phyloP scores from a whole-genome alignment of 2,329 filamentous ascomycete species.

The Cryphonectria carpinicola region DNA sequence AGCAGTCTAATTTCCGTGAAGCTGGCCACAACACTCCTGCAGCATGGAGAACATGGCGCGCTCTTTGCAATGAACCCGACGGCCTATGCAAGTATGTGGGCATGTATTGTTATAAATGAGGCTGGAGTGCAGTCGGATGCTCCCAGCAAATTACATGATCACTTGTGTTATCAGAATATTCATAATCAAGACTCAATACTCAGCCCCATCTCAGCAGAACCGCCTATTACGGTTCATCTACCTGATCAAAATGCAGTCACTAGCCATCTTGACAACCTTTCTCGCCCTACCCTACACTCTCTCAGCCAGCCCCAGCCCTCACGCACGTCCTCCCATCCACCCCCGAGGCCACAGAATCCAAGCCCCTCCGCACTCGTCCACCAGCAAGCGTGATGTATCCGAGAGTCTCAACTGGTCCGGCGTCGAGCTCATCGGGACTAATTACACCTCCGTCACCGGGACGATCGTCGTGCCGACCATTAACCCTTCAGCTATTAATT shows the following conservation, averaged over 20 bases:
- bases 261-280: not conserved
- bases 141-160: not conserved
- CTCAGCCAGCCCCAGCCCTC: not conserved
- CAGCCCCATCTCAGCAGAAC: not conserved
- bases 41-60: not conserved
- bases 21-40: not conserved
- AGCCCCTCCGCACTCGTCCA: not conserved
- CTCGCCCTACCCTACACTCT: not conserved
- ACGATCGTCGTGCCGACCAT: conserved; percentile 1
- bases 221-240: not conserved
- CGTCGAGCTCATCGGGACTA: not conserved
- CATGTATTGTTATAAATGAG: not conserved
- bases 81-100: not conserved
- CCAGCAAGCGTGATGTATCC: not conserved
- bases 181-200: not conserved
- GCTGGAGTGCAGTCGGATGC: not conserved
- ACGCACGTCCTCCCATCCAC: not conserved
- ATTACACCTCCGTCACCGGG: conserved; percentile 1
- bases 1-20: not conserved
- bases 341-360: not conserved
- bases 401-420: conserved; percentile 7
- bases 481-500: not conserved
- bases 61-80: not conserved
- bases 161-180: not conserved
- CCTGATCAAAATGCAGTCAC: not conserved